Evolutionary conservation across 2,329 filamentous ascomycete species (phyloP).

Genomic region (Venturia nashicola): DNA sequence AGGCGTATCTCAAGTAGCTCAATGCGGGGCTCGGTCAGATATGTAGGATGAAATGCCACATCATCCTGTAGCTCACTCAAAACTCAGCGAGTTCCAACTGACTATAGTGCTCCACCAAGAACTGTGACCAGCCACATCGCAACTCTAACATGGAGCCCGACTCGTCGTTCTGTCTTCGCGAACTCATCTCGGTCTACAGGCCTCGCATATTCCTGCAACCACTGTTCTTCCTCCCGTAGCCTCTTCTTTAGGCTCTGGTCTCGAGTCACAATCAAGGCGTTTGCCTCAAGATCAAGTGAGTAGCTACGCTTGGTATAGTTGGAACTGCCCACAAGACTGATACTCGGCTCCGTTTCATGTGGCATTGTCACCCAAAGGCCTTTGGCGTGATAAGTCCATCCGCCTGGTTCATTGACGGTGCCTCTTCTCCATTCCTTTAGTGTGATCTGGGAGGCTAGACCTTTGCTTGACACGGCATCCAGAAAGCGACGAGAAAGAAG

Average conservation of each 20-base stretch:
- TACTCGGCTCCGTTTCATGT: constrained; percentile 40
- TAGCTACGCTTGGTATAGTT: constrained; percentile 97
- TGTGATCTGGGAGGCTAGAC: constrained; percentile 46
- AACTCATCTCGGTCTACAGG: constrained; percentile 66
- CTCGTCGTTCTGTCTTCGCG: constrained; percentile 66
- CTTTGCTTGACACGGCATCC: constrained; percentile 42
- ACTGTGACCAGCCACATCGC: constrained; percentile 90
- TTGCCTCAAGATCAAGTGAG: constrained; percentile 80
- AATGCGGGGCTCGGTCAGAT: not conserved
- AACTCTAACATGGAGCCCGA: constrained; percentile 70
- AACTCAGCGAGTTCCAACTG: not conserved
- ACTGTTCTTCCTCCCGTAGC: constrained; percentile 67
- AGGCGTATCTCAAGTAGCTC: not conserved
- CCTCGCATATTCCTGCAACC: constrained; percentile 63
- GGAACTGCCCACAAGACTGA: constrained; percentile 79
- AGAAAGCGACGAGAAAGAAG: constrained; percentile 76
- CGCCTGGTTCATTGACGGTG: constrained; percentile 64
- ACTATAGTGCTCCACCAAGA: constrained; percentile 73
- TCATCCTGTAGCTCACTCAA: not conserved
- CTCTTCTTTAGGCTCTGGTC: constrained; percentile 59
- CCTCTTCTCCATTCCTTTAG: constrained; percentile 84
- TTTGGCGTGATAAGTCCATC: constrained; percentile 98
- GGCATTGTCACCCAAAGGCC: constrained; percentile 80
- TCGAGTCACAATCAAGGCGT: constrained; percentile 71
- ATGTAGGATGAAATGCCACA: not conserved